Evolutionary conservation across 2,329 filamentous ascomycete genomes (phyloP).

Genomic region (Harringtonia lauricola): DNA sequence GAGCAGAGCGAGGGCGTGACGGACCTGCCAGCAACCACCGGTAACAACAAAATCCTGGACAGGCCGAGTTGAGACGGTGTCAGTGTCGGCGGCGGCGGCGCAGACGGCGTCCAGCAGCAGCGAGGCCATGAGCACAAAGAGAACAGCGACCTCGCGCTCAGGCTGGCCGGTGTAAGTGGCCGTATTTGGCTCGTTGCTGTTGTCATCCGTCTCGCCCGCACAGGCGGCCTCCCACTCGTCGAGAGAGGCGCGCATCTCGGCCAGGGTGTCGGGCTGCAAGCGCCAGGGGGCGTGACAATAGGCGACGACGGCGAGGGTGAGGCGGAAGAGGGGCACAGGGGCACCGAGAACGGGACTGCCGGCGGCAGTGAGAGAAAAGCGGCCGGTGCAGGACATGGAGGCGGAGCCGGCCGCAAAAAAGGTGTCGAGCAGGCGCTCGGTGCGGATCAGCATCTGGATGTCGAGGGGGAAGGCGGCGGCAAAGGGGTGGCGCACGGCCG

Average conservation of each 20-base stretch:
- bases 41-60: background rate
- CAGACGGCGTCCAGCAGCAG: background rate
- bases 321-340: background rate
- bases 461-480: background rate
- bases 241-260: background rate
- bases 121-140: background rate
- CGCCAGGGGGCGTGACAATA: background rate
- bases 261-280: background rate
- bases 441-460: background rate
- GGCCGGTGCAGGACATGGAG: background rate
- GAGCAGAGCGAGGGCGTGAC: background rate
- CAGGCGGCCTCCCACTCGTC: background rate
- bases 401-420: background rate
- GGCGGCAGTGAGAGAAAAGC: background rate
- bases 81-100: background rate
- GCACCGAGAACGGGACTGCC: background rate
- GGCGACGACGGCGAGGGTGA: background rate
- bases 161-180: too few relatives aligned
- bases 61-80: background rate
- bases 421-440: background rate
- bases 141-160: background rate
- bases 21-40: background rate
- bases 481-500: background rate
- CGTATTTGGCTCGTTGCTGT: background rate
- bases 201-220: background rate